Evolutionary conservation across 441 rosid genomes (phyloP), one percentile per base, ranked within the genome.

Genomic region (Euphorbia schlechtendalii): DNA sequence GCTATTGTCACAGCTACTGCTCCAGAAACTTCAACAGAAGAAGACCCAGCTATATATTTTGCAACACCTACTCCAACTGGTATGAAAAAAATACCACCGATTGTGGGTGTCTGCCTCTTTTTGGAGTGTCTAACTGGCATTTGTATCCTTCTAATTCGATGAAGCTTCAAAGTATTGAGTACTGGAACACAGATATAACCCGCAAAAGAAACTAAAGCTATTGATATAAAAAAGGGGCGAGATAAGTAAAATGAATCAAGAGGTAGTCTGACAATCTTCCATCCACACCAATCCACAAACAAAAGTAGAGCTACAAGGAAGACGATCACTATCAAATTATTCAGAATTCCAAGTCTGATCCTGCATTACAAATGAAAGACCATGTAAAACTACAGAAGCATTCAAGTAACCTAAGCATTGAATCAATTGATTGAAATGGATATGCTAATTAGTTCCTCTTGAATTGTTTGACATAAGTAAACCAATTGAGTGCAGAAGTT

Each of bases 201-300:
- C 10, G 80, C 84, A 73, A 75, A 60, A 4, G 90, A 73, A n/a
- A 69, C 88, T 67, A 90, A 65, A 78, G 72, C 69, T 18, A 84
- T 80, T 0, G 95, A 84, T 24, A 74, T 74, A 61, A 88, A 76
- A 76, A 93, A 93, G 4, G 97, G 97, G 0, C 80, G 73, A 55
- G 80, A 85, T 79, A 93, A 75, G 80, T 81, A 79, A 72, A 85
- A 90, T 58, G 89, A 87, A 15, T 76, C 80, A 67, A 93, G 74
- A 36, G 97, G 99, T 36, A 88, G 78, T 73, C 97, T 85, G 73
- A 93, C 93, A 52, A 93, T 86, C 83, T 85, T 86, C 99, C 99
- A 90, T 8, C 93, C 95, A 64, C 88, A 87, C 79, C 86, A 88
- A 73, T 93, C 99, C 61, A 83, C 79, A 63, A 83, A 67, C 60